Evolutionary conservation across 495 filamentous ascomycete species (phyloP), one percentile per base, ranked within the genome.

Genomic region (Podospora conica): DNA sequence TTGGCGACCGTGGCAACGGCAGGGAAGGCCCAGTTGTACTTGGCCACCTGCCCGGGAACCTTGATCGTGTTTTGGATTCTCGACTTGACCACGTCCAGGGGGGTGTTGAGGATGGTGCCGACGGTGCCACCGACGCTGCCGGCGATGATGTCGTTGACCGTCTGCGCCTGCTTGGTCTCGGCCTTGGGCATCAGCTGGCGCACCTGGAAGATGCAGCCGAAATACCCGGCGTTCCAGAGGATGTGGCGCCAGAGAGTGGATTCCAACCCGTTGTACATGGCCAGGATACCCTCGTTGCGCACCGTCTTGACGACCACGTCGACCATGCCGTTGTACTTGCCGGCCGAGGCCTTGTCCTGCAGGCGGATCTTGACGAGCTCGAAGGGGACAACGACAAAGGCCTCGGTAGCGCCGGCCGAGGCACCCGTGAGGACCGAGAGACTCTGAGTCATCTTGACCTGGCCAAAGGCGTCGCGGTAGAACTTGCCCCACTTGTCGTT

Each of bases 1-100:
- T 85, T 92, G 79, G 91, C 87, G 56, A 98, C 91, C 20, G 90
- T 91, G 20, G 83, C 89, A 20, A 97, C 80, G 54, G 91, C 87
- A 33, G 91, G 90, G 84, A 88, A 96, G 18, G 95, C 96, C 95
- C 95, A 98, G 83, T 97, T 97, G 80, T 98, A 98, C 84, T 98
- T 98, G 68, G 89, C 90, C 21, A 85, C 78, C 59, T 85, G 80
- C 20, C 95, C 96, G 55, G 90, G 75, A 22, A 97, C 81, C 78
- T 90, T 93, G 70, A 90, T 81, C 61, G 83, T 90, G 81, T 98
- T 98, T 78, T 98, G 95, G 73, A 98, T 98, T 27, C 95, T 88
- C 28, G 90, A 93, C 85, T 98, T 98, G 77, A 98, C 93, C 18
- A 98, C 95, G 74, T 98, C 95, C 86, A 97, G 88, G 7, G 95